Evolutionary conservation across 768 basidiomycete genomes (phyloP), one percentile per base, ranked within the genome.

Genomic region (Mycena chlorophos): DNA sequence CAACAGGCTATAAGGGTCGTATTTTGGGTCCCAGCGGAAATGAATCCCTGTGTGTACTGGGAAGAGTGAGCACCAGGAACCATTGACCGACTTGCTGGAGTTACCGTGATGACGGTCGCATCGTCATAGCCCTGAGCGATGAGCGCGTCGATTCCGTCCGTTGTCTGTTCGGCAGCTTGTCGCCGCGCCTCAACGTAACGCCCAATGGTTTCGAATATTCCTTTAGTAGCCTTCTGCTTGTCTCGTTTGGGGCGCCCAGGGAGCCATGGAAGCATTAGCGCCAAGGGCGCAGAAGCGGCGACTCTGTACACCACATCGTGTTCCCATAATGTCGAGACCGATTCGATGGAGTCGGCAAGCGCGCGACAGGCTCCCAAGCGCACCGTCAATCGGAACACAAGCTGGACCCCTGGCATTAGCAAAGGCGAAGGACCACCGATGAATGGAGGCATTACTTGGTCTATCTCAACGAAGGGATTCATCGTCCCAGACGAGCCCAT

Each of bases 1-100:
- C 75, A 77, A 52, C 71, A 74, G 3, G 69, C 74, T 76, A 27
- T 14, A 17, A 60, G 17, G 38, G 31, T 42, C 2, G 71, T 73
- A 62, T 72, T 73, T 20, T 70, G 56, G 2, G 72, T 66, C 10
- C 72, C 75, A 12, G 74, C 74, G 49, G 74, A 74, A n/a, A 76
- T 59, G 13, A 70, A 58, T 2, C 66, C 65, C 23, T 52, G 19
- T n/a, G 23, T 22, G 13, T 13, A 56, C 64, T 57, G 52, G 69
- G 68, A 57, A 64, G 25, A 71, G 60, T 53, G 17, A 29, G n/a
- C 43, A 34, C 31, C 8, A 49, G 4, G 3, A 22, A 10, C 26
- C 20, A 46, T n/a, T 25, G 23, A 16, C 19, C 22, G 22, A 43
- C 17, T 31, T 40, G n/a, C 10, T 12, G 49, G 10, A 42, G 52